Conservation (phyloP, 768 basidiomycete genomes). For the Leccinum uliginosum region DNA sequence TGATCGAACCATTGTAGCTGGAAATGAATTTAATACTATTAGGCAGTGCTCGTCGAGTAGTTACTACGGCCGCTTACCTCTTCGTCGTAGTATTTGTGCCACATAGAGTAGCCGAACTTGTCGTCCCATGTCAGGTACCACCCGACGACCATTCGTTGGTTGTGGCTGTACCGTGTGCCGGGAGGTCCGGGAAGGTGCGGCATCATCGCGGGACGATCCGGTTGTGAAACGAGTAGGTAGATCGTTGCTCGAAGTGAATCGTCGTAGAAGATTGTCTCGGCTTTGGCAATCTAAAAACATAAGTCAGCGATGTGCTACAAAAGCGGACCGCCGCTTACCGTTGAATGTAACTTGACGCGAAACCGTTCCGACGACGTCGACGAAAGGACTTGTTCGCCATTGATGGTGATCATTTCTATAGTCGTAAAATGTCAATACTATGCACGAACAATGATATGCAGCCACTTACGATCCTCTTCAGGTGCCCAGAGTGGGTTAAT, state of each 20-base stretch:
- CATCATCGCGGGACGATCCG: neutral
- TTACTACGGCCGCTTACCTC: too few species aligned
- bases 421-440: neutral
- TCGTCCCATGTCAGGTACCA: neutral
- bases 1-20: neutral
- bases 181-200: neutral
- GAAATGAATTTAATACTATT: too few species aligned
- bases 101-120: neutral
- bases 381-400: neutral
- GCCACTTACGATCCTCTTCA: neutral
- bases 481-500: neutral
- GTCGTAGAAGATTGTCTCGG: neutral
- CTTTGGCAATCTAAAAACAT: neutral
- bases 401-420: neutral
- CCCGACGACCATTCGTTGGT: neutral
- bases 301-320: neutral
- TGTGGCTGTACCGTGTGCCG: neutral
- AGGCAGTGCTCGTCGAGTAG: too few species aligned
- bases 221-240: neutral
- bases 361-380: neutral
- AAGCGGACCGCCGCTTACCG: neutral
- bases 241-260: neutral
- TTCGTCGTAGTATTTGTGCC: neutral
- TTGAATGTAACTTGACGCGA: neutral
- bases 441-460: neutral